Evolutionary conservation across 805 yeast genomes (phyloP).

Genomic region (Hanseniaspora taiwanica): DNA sequence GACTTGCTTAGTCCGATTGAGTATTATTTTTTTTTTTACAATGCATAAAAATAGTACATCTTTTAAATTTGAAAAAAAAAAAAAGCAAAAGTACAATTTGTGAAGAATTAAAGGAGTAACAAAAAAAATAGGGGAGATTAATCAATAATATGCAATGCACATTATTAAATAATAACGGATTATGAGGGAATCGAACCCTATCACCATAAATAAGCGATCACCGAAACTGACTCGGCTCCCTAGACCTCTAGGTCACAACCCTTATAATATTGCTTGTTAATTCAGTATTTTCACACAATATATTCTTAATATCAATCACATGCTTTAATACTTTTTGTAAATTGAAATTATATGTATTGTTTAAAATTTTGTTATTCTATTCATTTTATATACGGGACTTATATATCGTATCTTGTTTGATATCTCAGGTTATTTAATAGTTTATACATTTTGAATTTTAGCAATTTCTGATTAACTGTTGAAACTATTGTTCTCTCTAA

Average conservation of each 20-base stretch:
- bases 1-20: no score
- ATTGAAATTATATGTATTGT: neutral
- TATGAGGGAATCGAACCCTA: slow-evolving; percentile 1
- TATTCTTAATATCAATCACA: neutral
- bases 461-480: no score
- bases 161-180: neutral
- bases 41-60: no score
- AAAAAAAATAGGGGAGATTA: neutral
- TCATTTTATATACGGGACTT: neutral
- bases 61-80: no score
- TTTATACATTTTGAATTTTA: neutral
- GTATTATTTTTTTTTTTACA: no score
- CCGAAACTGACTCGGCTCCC: slow-evolving; percentile 2
- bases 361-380: neutral
- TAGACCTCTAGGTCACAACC: slow-evolving; percentile 1
- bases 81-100: no score
- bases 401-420: neutral
- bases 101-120: no score
- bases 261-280: neutral
- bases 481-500: no score
- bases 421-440: neutral
- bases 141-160: no score
- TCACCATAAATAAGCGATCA: slow-evolving; percentile 1
- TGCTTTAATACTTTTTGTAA: neutral
- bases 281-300: neutral